Conservation (phyloP, 305 asterid species). For the Fraxinus platypoda region DNA sequence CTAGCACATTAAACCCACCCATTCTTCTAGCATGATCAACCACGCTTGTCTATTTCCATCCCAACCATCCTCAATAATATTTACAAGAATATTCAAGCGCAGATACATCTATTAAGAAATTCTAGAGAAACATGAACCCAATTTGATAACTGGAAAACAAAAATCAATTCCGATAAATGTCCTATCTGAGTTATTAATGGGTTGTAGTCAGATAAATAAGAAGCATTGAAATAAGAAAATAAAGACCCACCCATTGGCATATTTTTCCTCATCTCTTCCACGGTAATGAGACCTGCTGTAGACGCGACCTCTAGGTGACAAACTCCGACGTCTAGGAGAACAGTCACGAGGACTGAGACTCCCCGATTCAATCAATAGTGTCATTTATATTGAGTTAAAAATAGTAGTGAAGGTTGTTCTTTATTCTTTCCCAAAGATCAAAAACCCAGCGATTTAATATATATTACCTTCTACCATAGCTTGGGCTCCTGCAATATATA, state of each 20-base stretch:
- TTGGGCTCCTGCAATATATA: conserved; percentile 85
- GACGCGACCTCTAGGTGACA: conserved; percentile 86
- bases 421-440: too few relatives aligned
- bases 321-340: conserved; percentile 83
- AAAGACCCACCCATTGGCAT: conserved; percentile 67
- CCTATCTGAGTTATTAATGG: not conserved
- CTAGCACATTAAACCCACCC: not conserved
- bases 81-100: not conserved
- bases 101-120: not conserved
- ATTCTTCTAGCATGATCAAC: not conserved
- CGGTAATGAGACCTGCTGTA: conserved; percentile 81
- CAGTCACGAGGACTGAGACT: conserved; percentile 87
- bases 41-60: not conserved
- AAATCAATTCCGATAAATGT: not conserved
- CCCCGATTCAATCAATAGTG: conserved; percentile 41
- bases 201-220: not conserved
- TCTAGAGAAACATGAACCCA: not conserved
- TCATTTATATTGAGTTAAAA: not conserved
- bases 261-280: conserved; percentile 72
- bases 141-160: too few relatives aligned
- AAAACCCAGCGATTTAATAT: not conserved
- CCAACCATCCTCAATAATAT: not conserved
- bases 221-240: not conserved
- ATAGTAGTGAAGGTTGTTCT: too few relatives aligned
- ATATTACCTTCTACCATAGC: conserved; percentile 85